Evolutionary conservation across 2,329 filamentous ascomycete genomes (phyloP).

Genomic region (Ophiostoma himal-ulmi): DNA sequence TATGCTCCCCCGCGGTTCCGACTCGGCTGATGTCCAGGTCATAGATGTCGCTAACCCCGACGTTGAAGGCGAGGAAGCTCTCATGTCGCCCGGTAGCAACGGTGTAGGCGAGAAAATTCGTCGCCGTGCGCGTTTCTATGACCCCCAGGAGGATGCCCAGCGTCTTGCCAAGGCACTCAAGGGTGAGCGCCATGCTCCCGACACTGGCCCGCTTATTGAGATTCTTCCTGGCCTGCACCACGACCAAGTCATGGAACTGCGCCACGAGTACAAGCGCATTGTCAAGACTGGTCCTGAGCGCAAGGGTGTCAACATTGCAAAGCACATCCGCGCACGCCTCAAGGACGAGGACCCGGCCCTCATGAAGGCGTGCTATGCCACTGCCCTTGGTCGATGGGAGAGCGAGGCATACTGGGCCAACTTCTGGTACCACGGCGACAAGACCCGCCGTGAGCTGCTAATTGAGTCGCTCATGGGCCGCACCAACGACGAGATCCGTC

Average conservation of each 20-base stretch:
- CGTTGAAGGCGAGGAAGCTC: slow-evolving; percentile 42
- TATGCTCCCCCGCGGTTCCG: slow-evolving; percentile 50
- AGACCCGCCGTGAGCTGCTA: slow-evolving; percentile 76
- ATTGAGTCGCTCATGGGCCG: slow-evolving; percentile 92
- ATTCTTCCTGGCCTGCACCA: slow-evolving; percentile 79
- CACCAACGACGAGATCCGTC: slow-evolving; percentile 75
- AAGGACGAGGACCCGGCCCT: slow-evolving; percentile 70
- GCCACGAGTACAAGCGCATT: slow-evolving; percentile 83
- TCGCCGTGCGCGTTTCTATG: slow-evolving; percentile 71
- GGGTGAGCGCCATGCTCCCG: slow-evolving; percentile 55
- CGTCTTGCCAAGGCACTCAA: slow-evolving; percentile 70
- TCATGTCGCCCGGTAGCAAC: slow-evolving; percentile 26
- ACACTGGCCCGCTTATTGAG: slow-evolving; percentile 67
- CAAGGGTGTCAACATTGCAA: slow-evolving; percentile 77
- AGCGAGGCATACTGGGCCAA: slow-evolving; percentile 97
- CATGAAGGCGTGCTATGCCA: slow-evolving; percentile 87
- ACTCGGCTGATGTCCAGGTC: slow-evolving; percentile 31
- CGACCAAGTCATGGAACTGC: slow-evolving; percentile 79
- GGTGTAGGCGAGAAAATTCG: slow-evolving; percentile 41
- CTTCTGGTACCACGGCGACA: slow-evolving; percentile 91
- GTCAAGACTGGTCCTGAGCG: slow-evolving; percentile 70
- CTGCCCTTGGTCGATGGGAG: slow-evolving; percentile 84
- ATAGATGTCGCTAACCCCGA: slow-evolving; percentile 49
- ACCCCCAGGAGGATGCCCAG: slow-evolving; percentile 71
- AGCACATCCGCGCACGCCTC: slow-evolving; percentile 71